Conservation (phyloP, 257 asterid species). For the Solanum piurae region DNA sequence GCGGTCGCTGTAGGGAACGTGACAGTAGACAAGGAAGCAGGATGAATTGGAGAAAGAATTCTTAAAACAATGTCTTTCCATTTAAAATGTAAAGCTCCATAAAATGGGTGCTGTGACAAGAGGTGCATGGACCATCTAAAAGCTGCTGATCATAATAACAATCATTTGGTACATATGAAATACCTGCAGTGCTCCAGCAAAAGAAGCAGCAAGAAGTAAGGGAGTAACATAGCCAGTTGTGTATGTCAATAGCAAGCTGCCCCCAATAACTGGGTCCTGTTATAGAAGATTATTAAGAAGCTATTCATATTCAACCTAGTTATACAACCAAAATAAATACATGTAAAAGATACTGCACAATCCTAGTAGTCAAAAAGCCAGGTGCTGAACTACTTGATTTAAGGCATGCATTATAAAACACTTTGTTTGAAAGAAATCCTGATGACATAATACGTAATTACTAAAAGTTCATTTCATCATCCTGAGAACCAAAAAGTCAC, state of each 20-base stretch:
- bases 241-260: conserved; percentile 80
- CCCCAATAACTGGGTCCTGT: conserved; percentile 82
- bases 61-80: neutral
- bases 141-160: neutral
- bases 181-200: conserved; percentile 98
- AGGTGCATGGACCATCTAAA: neutral
- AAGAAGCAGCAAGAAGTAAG: conserved; percentile 93
- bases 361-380: neutral
- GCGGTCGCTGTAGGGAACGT: neutral
- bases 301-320: neutral
- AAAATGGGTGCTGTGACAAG: neutral
- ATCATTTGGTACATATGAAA: neutral
- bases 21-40: neutral
- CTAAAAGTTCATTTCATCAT: neutral
- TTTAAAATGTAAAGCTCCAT: neutral
- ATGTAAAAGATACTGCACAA: neutral
- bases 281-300: neutral
- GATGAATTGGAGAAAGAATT: neutral
- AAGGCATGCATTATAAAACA: neutral
- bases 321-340: neutral
- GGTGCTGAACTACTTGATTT: neutral
- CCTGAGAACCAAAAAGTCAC: neutral
- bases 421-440: neutral
- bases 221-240: conserved; percentile 96
- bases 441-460: neutral